A percentile compares a stretch with the other conserved stretches of the same genome.
Conservation (phyloP, 2,329 filamentous ascomycete species). For the Lecanicillium sp. region DNA sequence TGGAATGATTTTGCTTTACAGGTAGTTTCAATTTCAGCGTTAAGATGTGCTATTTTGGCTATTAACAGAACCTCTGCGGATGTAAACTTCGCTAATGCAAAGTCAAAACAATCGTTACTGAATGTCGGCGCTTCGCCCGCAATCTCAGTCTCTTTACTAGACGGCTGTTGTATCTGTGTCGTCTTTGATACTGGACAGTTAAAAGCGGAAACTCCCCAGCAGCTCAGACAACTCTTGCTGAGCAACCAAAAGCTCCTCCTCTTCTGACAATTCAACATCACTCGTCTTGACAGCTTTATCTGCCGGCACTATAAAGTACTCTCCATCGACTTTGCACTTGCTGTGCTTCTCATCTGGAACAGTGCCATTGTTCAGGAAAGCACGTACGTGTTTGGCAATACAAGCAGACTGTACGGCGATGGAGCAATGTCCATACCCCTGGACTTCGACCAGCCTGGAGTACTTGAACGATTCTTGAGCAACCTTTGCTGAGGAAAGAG, state of each 20-base stretch:
- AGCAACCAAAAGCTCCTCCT: slow-evolving; percentile 3
- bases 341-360: slow-evolving; percentile 24
- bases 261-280: neutral
- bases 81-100: too few species aligned
- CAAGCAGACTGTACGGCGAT: slow-evolving; percentile 28
- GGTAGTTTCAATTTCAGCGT: too few species aligned
- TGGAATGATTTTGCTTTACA: too few species aligned
- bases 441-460: slow-evolving; percentile 30
- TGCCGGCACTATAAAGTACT: slow-evolving; percentile 26
- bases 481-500: slow-evolving; percentile 28
- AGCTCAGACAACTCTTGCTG: slow-evolving; percentile 6
- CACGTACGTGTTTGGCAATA: slow-evolving; percentile 23
- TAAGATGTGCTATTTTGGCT: too few species aligned
- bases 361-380: slow-evolving; percentile 28
- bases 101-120: too few species aligned
- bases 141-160: too few species aligned
- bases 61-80: too few species aligned
- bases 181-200: too few species aligned
- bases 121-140: too few species aligned
- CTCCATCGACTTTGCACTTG: slow-evolving; percentile 28
- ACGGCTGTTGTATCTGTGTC: too few species aligned
- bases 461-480: slow-evolving; percentile 27
- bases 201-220: neutral
- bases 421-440: slow-evolving; percentile 35
- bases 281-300: slow-evolving; percentile 6